A percentile compares a stretch with the other conserved stretches of the same genome.
Conservation (phyloP, 1,139 yeast species). For the Geotrichum restrictum region DNA sequence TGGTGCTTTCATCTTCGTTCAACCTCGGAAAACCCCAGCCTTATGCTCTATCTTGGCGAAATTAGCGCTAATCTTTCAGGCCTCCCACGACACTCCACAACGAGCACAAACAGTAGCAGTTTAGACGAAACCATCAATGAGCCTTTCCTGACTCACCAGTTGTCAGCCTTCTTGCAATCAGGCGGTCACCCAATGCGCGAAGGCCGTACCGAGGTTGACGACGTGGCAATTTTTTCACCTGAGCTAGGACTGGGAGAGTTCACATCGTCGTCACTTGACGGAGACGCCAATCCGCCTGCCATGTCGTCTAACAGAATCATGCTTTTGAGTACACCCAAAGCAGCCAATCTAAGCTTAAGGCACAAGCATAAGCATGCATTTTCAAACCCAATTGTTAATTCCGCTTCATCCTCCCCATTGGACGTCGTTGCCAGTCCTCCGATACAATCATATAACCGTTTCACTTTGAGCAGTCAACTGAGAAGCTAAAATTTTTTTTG, state of each 20-base stretch:
- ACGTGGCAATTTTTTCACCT: slow-evolving; percentile 3
- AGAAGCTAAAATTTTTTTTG: too few species aligned
- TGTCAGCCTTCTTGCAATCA: background rate
- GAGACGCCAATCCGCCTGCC: background rate
- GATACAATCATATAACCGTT: too few species aligned
- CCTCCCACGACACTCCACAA: background rate
- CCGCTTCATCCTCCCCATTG: background rate
- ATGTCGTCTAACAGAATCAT: background rate
- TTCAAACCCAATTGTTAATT: background rate
- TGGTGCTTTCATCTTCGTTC: slow-evolving; percentile 13
- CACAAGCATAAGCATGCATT: background rate
- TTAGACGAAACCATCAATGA: background rate
- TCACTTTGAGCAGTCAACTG: too few species aligned
- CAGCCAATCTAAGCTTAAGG: too few species aligned
- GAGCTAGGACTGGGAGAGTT: background rate
- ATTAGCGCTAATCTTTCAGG: background rate
- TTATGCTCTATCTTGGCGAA: background rate
- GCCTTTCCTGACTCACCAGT: background rate
- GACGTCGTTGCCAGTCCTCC: too few species aligned
- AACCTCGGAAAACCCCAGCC: background rate
- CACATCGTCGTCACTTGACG: background rate
- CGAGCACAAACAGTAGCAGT: background rate
- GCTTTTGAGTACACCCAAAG: background rate
- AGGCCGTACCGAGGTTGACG: background rate
- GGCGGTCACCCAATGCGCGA: background rate